Evolutionary conservation across 139 green algal species (phyloP).

Genomic region (Chlamydomonas sp.): DNA sequence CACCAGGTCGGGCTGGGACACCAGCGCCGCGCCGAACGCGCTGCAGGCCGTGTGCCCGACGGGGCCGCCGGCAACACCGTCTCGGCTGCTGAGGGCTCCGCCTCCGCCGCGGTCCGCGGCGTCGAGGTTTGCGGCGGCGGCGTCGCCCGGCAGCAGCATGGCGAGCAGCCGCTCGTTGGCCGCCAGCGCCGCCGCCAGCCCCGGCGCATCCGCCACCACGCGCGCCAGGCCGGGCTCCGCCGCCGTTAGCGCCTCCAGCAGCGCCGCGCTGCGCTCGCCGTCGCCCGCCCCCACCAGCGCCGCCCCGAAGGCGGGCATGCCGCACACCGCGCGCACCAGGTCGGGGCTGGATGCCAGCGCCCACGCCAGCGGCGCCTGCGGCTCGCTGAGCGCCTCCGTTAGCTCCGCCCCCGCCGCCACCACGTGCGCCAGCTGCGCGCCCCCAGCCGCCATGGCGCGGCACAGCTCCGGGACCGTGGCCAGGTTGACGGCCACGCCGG

Average conservation of each 20-base stretch:
- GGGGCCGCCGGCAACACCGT: neutral
- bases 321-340: neutral
- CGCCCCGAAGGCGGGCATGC: neutral
- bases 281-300: neutral
- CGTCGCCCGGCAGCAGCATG: neutral
- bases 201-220: neutral
- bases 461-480: neutral
- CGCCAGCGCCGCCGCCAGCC: neutral
- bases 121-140: neutral
- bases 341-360: neutral
- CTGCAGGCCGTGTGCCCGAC: neutral
- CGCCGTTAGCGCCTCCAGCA: neutral
- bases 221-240: neutral
- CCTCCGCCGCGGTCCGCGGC: neutral
- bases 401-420: constrained; percentile 16
- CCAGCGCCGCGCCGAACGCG: neutral
- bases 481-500: neutral
- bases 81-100: neutral
- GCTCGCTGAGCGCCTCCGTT: neutral
- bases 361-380: neutral
- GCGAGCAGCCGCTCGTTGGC: neutral
- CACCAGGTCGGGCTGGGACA: constrained; percentile 6
- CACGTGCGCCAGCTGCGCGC: neutral
- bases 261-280: too few relatives aligned
- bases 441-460: neutral